These are phyloP conservation scores for Penicillium sp. DNA, from an alignment of 2,329 filamentous ascomycete species.

Conservation along the genomic window DNA sequence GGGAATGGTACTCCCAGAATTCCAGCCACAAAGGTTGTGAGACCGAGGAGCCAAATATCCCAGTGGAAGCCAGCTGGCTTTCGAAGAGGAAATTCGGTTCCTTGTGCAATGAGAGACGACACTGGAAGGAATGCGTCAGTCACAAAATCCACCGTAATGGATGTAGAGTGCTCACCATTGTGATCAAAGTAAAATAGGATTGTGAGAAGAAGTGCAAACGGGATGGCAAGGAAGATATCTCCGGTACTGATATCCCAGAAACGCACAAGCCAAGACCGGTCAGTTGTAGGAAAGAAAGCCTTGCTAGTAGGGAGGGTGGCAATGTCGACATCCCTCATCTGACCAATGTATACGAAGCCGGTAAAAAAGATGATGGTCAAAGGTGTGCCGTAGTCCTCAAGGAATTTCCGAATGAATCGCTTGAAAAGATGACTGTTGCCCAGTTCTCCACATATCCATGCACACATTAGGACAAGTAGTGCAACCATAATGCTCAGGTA, in stretches of 20 bases:
- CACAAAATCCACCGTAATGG: neutral
- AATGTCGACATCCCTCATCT: slow-evolving; percentile 63
- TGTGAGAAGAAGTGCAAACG: slow-evolving; percentile 73
- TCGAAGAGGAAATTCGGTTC: slow-evolving; percentile 68
- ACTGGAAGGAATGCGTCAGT: slow-evolving; percentile 42
- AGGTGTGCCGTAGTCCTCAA: slow-evolving; percentile 83
- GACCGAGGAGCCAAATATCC: slow-evolving; percentile 71
- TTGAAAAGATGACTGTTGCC: slow-evolving; percentile 64
- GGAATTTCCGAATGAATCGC: slow-evolving; percentile 66
- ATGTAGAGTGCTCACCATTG: slow-evolving; percentile 53
- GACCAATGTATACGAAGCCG: slow-evolving; percentile 76
- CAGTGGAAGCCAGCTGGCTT: slow-evolving; percentile 80
- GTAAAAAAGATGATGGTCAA: slow-evolving; percentile 79
- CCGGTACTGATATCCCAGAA: slow-evolving; percentile 69
- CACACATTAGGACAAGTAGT: slow-evolving; percentile 67
- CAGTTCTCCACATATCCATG: slow-evolving; percentile 64
- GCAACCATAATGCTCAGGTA: slow-evolving; percentile 72
- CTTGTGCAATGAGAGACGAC: slow-evolving; percentile 72
- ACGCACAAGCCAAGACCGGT: slow-evolving; percentile 65
- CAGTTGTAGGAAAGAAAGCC: slow-evolving; percentile 68
- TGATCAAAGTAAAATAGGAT: slow-evolving; percentile 86
- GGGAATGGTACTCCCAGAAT: slow-evolving; percentile 70
- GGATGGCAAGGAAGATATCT: slow-evolving; percentile 75
- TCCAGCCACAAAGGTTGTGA: slow-evolving; percentile 67
- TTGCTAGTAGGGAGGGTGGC: slow-evolving; percentile 65